Evolutionary conservation across 345 rosid genomes (phyloP).

Genomic region (Angophora floribunda): DNA sequence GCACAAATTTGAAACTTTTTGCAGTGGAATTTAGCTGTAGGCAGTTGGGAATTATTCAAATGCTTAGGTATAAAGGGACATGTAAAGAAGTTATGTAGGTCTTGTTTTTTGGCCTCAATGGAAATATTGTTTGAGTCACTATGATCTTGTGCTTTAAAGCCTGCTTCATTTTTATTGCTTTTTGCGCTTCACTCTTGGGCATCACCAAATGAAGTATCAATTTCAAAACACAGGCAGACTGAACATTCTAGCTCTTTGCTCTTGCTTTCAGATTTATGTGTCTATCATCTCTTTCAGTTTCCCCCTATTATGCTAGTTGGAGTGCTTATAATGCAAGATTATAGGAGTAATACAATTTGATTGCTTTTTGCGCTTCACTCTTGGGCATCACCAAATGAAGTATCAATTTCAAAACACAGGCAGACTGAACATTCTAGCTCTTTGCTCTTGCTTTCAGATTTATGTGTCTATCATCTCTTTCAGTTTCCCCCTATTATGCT

Average conservation of each 20-base stretch:
- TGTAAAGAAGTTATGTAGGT: too few relatives aligned
- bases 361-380: not conserved
- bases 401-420: not conserved
- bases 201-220: not conserved
- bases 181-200: not conserved
- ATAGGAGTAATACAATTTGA: not conserved
- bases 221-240: not conserved
- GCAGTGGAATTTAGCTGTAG: too few relatives aligned
- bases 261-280: not conserved
- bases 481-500: not conserved
- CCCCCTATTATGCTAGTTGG: too few relatives aligned
- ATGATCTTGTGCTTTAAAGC: not conserved
- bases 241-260: not conserved
- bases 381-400: not conserved
- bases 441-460: not conserved
- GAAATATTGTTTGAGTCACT: not conserved
- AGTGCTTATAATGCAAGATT: slow-evolving; percentile 12
- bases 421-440: not conserved
- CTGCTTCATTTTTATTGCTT: not conserved
- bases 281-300: not conserved
- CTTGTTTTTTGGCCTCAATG: not conserved
- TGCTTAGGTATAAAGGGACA: too few relatives aligned
- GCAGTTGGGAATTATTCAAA: too few relatives aligned
- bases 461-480: not conserved
- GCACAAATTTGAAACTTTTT: too few relatives aligned